A percentile compares a stretch with the other conserved stretches of the same genome.
Evolutionary conservation across 805 yeast genomes (phyloP).

Genomic region (Candida pseudoglaebosa): DNA sequence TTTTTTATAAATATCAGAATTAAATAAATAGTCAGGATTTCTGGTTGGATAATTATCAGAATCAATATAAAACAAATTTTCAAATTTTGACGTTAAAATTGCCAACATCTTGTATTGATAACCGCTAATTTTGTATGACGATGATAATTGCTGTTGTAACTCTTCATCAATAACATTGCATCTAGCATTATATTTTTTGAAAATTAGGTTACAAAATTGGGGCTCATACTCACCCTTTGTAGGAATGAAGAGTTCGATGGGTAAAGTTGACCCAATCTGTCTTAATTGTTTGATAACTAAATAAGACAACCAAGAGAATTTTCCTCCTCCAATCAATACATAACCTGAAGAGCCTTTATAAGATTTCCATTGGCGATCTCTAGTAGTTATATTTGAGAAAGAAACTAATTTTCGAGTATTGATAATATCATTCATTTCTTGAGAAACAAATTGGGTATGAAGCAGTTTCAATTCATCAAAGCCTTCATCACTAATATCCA

Average conservation of each 20-base stretch:
- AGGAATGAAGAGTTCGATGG: constrained; percentile 50
- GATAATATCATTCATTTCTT: constrained; percentile 25
- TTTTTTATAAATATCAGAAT: constrained; percentile 42
- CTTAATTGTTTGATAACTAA: constrained; percentile 47
- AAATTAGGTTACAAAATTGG: constrained; percentile 40
- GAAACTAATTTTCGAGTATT: constrained; percentile 26
- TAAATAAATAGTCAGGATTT: constrained; percentile 44
- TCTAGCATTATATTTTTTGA: constrained; percentile 42
- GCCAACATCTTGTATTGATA: constrained; percentile 55
- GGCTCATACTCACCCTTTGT: constrained; percentile 41
- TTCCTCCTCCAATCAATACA: constrained; percentile 53
- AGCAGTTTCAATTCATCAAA: constrained; percentile 30
- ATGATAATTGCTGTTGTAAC: constrained; percentile 13
- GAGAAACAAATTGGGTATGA: constrained; percentile 33
- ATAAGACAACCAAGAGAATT: constrained; percentile 48
- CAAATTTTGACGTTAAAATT: constrained; percentile 56
- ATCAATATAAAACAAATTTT: constrained; percentile 45
- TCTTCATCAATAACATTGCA: constrained; percentile 42
- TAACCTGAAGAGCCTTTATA: constrained; percentile 33
- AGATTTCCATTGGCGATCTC: constrained; percentile 37
- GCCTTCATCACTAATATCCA: constrained; percentile 36
- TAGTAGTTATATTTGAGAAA: constrained; percentile 27
- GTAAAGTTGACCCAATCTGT: constrained; percentile 40
- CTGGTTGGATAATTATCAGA: constrained; percentile 47
- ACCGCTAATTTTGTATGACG: constrained; percentile 33